Base-by-base conservation (phyloP, 441 rosid species). In the Caryocar brasiliense region DNA sequence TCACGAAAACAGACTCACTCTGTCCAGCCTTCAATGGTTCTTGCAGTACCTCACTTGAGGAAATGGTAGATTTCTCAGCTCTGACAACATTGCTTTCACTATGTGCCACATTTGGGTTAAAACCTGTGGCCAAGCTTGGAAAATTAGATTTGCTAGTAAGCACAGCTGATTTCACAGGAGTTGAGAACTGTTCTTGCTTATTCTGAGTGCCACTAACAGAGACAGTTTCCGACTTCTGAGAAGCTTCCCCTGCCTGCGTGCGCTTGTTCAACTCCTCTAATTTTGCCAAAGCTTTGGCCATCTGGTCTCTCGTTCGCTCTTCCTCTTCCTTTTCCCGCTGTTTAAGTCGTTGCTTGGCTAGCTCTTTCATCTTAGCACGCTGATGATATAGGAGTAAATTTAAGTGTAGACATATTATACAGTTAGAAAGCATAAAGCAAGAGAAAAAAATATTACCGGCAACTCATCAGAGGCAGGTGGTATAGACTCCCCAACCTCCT, bases 241-340 rank as follows among this genome's bases (percentile, higher is more conserved):
- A 62, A 67, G 59, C 67, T 52, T 77, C 89, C 27, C 37, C 69
- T 33, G 64, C 58, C 67, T 64, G 79, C 3, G 80, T 60, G 35
- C 90, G 89, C 74, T 80, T 81, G 72, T 90, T 69, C 78, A 90
- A 63, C 74, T 82, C 98, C 63, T 78, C 86, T 56, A 82, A 57
- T 72, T 86, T 90, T 47, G 85, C 89, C 42, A 61, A 66, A 47
- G 98, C 90, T 80, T 77, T 90, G 54, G 95, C 92, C 70, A 68
- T 83, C 79, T 84, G 92, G 13, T 79, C 88, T 68, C 78, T 90
- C 22, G 62, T 73, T 44, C 95, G 70, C 58, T 90, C 96, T 65
- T 89, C 97, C 71, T 86, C 97, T 73, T 83, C 95, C 51, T 74
- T 70, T 55, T 83, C 77, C 23, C 78, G 70, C 53, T 81, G 90